Conservation (phyloP, 108 stramenopile genomes). For the Conticribra weissflogii region DNA sequence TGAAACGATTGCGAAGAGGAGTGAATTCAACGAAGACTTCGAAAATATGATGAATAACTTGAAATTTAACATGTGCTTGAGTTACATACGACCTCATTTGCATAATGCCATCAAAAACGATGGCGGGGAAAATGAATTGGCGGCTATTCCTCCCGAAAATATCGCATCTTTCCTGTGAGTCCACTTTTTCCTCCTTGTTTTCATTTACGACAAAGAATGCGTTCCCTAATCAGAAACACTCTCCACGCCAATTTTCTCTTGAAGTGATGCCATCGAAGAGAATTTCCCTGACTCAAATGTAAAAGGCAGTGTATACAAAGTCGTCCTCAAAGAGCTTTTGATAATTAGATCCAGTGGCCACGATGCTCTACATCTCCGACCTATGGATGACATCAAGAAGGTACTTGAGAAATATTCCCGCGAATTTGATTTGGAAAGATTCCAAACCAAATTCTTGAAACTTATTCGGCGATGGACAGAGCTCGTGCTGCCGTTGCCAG, state of each 20-base stretch:
- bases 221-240: no score
- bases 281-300: no score
- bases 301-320: no score
- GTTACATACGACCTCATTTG: conserved; percentile 40
- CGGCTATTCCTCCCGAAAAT: conserved; percentile 36
- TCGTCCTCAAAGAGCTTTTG: conserved; percentile 31
- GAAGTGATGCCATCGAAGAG: no score
- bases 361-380: conserved; percentile 23
- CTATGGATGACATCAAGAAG: conserved; percentile 18
- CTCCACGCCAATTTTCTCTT: no score
- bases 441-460: conserved; percentile 31
- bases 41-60: conserved; percentile 19
- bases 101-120: conserved; percentile 21
- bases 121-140: conserved; percentile 13
- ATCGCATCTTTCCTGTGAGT: conserved; percentile 43
- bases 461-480: conserved; percentile 42
- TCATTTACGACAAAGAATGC: not conserved
- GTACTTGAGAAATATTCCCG: conserved; percentile 7
- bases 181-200: not conserved
- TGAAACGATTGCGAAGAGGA: conserved; percentile 17
- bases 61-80: conserved; percentile 49
- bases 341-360: conserved; percentile 4
- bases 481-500: conserved; percentile 38
- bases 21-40: conserved; percentile 25
- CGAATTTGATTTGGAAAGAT: conserved; percentile 31